phyloP scores from a whole-genome alignment of 2,329 filamentous ascomycete species.

The Fusarium sp. region DNA sequence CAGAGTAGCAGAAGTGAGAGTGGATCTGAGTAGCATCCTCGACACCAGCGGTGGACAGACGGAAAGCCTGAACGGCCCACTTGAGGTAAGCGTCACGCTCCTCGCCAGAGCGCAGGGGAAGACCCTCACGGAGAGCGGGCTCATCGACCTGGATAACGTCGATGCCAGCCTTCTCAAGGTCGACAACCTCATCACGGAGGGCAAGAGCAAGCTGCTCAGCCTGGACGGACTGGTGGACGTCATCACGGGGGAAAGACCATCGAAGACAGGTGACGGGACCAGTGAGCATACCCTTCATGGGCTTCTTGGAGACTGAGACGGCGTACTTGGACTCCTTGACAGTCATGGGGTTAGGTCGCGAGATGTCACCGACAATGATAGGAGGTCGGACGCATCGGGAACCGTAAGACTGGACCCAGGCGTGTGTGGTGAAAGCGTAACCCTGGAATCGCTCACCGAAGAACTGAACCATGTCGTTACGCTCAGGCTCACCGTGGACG shows the following conservation, averaged over 20 bases:
- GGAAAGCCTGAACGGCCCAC: slow-evolving; percentile 99
- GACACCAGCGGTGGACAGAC: slow-evolving; percentile 91
- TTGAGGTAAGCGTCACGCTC: slow-evolving; percentile 97
- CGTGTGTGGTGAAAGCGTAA: slow-evolving; percentile 98
- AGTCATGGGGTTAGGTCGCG: slow-evolving; percentile 95
- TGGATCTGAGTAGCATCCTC: slow-evolving; percentile 98
- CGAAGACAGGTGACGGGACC: slow-evolving; percentile 98
- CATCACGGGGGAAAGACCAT: slow-evolving; percentile 99
- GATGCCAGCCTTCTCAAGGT: slow-evolving; percentile 96
- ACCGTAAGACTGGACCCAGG: slow-evolving; percentile 98
- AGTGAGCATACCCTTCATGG: slow-evolving; percentile 99
- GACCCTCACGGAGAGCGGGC: slow-evolving; percentile 98
- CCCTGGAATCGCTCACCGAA: slow-evolving; percentile 97
- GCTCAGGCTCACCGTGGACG: slow-evolving; percentile 98
- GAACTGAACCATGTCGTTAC: slow-evolving; percentile 99
- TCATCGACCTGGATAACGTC: slow-evolving; percentile 99
- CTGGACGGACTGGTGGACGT: slow-evolving; percentile 98
- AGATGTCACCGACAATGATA: slow-evolving; percentile 99
- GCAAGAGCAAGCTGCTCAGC: slow-evolving; percentile 98
- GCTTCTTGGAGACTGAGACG: slow-evolving; percentile 94
- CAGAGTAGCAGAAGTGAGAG: slow-evolving; percentile 99
- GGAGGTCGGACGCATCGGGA: slow-evolving; percentile 98
- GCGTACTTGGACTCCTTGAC: slow-evolving; percentile 99
- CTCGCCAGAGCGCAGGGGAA: slow-evolving; percentile 91
- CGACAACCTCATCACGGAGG: slow-evolving; percentile 97